Conservation (phyloP, 805 yeast genomes). For the Pichia manshurica region DNA sequence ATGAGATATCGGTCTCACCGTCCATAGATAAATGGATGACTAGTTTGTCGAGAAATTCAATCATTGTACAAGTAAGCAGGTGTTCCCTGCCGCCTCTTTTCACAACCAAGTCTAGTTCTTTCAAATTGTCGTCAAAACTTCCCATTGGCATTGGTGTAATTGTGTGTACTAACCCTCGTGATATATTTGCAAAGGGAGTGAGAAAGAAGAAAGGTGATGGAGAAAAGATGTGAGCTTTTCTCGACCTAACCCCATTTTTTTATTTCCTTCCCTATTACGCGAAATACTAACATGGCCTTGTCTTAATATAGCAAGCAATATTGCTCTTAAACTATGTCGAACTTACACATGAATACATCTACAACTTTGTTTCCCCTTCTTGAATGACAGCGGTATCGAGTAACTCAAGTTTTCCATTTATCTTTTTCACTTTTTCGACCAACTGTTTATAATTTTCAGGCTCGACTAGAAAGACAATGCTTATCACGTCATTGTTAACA, state of each 20-base stretch:
- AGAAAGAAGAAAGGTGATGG: too few relatives aligned
- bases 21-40: constrained; percentile 36
- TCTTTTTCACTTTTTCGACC: constrained; percentile 36
- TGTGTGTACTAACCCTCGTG: too few relatives aligned
- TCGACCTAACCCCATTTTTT: too few relatives aligned
- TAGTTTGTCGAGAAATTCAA: constrained; percentile 35
- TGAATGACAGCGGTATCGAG: constrained; percentile 33
- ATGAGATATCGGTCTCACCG: constrained; percentile 45
- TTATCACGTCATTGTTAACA: constrained; percentile 12
- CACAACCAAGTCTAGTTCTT: constrained; percentile 11
- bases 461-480: constrained; percentile 18
- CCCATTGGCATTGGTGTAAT: too few relatives aligned
- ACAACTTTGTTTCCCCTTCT: constrained; percentile 17
- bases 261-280: neutral
- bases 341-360: neutral
- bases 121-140: neutral
- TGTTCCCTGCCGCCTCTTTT: constrained; percentile 7
- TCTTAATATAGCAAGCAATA: too few relatives aligned
- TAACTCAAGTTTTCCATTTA: constrained; percentile 39
- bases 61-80: constrained; percentile 21
- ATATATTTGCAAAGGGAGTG: too few relatives aligned
- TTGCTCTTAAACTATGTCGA: too few relatives aligned
- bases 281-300: neutral
- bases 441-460: constrained; percentile 28
- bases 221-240: too few relatives aligned